phyloP scores from a whole-genome alignment of 2,329 filamentous ascomycete genomes.

The Colletotrichum chlorophyti region DNA sequence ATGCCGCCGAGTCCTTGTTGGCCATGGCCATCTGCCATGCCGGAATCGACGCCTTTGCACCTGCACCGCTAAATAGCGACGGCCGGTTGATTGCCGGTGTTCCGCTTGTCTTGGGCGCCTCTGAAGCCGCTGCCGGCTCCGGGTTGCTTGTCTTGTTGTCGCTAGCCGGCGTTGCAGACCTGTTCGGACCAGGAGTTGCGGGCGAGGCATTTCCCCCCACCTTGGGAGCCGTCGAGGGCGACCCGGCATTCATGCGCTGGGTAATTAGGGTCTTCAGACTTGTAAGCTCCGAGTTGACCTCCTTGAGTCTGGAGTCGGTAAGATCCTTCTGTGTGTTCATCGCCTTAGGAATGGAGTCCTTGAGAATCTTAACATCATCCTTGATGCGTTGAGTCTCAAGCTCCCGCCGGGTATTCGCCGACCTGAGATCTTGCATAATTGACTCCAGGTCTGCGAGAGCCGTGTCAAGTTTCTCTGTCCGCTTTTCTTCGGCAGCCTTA shows the following conservation, averaged over 20 bases:
- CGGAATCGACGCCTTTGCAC: constrained; percentile 73
- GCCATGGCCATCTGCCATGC: constrained; percentile 80
- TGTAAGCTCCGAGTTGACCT: constrained; percentile 86
- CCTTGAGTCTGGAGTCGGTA: constrained; percentile 81
- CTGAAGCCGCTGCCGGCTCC: constrained; percentile 35
- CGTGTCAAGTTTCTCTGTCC: constrained; percentile 82
- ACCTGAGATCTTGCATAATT: constrained; percentile 82
- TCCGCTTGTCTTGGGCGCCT: constrained; percentile 40
- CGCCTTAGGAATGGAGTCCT: constrained; percentile 86
- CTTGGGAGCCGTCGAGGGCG: constrained; percentile 33
- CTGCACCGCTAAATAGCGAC: constrained; percentile 44
- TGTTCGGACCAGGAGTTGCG: neutral
- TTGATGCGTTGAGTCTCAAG: constrained; percentile 86
- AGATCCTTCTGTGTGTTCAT: constrained; percentile 86
- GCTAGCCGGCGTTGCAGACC: constrained; percentile 32
- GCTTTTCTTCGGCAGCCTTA: constrained; percentile 84
- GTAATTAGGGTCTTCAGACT: constrained; percentile 88
- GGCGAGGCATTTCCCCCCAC: constrained; percentile 33
- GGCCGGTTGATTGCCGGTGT: constrained; percentile 37
- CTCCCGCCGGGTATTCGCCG: constrained; percentile 80
- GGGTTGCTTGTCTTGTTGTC: constrained; percentile 38
- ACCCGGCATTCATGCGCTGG: constrained; percentile 58
- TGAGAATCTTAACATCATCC: constrained; percentile 83
- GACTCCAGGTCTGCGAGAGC: constrained; percentile 85
- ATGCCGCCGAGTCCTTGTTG: constrained; percentile 48